Percentiles rank a stretch among this genome's conserved stretches.
These are phyloP conservation scores for Kockiozyma suomiensis DNA, from an alignment of 805 yeast species.

Conservation along the genomic window DNA sequence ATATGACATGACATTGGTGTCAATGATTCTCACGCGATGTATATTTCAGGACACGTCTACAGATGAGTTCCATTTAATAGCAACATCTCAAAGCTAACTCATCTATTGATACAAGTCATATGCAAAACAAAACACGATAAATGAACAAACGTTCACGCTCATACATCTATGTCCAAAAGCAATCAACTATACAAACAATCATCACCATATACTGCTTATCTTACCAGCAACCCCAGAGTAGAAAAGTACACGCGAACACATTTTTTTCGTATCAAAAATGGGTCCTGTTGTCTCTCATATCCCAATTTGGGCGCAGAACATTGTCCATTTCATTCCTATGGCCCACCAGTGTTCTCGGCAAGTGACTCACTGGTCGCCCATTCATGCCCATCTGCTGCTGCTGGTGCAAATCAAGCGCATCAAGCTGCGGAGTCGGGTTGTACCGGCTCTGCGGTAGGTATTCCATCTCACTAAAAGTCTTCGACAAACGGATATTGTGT, in stretches of 20 bases:
- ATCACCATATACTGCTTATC: too few species aligned
- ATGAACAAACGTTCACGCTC: background rate
- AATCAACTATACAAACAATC: background rate
- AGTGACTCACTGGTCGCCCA: background rate
- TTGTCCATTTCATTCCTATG: conserved; percentile 16
- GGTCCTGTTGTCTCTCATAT: conserved; percentile 11
- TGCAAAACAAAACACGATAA: background rate
- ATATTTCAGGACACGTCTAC: too few species aligned
- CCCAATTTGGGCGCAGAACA: conserved; percentile 26
- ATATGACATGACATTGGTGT: too few species aligned
- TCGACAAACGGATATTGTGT: conserved; percentile 33
- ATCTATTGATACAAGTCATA: background rate
- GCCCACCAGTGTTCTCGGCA: conserved; percentile 18
- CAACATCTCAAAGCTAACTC: background rate
- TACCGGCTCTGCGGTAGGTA: conserved; percentile 28
- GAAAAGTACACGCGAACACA: too few species aligned
- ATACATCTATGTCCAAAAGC: background rate
- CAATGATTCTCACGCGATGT: too few species aligned
- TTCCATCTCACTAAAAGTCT: conserved; percentile 30
- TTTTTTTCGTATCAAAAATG: background rate
- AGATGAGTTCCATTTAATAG: background rate
- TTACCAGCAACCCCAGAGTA: too few species aligned
- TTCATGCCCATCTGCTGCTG: background rate
- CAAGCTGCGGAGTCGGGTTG: conserved; percentile 7
- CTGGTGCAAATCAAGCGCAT: conserved; percentile 1